Evolutionary conservation across 768 basidiomycete species (phyloP).

Genomic region (Serendipita sp.): DNA sequence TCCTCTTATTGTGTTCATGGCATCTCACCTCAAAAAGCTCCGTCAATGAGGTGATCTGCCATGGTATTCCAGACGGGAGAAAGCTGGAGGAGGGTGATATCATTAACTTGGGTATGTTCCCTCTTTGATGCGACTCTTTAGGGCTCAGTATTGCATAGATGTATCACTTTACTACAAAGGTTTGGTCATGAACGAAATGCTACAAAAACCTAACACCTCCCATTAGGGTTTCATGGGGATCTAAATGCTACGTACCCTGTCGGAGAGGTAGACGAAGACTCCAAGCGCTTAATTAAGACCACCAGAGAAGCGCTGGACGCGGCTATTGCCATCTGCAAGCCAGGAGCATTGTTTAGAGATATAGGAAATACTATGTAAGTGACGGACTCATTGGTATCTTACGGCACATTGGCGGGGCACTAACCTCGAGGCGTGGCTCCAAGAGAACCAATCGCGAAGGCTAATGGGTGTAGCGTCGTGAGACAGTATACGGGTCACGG

Average conservation of each 20-base stretch:
- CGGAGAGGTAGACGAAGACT: conserved; percentile 68
- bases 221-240: conserved; percentile 74
- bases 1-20: not conserved
- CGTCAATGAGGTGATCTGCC: conserved; percentile 91
- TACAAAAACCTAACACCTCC: not conserved
- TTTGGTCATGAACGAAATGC: conserved; percentile 14
- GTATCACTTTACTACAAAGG: conserved; percentile 69
- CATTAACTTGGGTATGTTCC: conserved; percentile 62
- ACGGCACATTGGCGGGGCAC: conserved; percentile 6
- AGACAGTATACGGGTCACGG: conserved; percentile 88
- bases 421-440: conserved; percentile 19
- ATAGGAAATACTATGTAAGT: conserved; percentile 73
- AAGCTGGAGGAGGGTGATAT: conserved; percentile 86
- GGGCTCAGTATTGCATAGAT: conserved; percentile 29
- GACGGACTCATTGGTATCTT: conserved; percentile 1
- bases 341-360: conserved; percentile 79
- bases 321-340: conserved; percentile 85
- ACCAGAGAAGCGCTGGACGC: conserved; percentile 74
- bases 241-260: conserved; percentile 88
- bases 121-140: conserved; percentile 1
- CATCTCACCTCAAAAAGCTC: conserved; percentile 31
- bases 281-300: conserved; percentile 63
- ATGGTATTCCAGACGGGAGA: conserved; percentile 84
- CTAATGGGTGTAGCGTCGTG: conserved; percentile 78
- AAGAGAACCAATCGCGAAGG: conserved; percentile 72